Conservation (phyloP, 805 yeast genomes). For the Saccharomycopsis olivae region DNA sequence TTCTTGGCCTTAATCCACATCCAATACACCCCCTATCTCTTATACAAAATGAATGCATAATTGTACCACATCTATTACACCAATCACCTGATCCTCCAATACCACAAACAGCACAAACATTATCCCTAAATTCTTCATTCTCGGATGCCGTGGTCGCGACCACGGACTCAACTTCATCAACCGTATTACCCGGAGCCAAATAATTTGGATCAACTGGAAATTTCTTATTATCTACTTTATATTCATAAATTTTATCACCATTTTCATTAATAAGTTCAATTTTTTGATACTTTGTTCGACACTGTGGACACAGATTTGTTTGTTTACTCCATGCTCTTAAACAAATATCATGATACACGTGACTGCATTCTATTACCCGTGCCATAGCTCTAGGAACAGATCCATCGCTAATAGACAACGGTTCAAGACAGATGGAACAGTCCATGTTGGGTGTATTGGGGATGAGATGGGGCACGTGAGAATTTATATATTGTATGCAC, state of each 20-base stretch:
- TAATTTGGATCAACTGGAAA: constrained; percentile 12
- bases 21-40: too few relatives aligned
- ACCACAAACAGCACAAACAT: too few relatives aligned
- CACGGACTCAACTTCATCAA: too few relatives aligned
- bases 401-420: too few relatives aligned
- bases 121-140: constrained; percentile 21
- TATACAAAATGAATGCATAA: too few relatives aligned
- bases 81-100: too few relatives aligned
- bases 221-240: constrained; percentile 16
- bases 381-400: too few relatives aligned
- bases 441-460: constrained; percentile 6
- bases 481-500: too few relatives aligned
- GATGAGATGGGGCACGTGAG: background rate
- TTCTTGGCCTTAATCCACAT: too few relatives aligned
- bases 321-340: constrained; percentile 45
- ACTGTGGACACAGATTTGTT: constrained; percentile 53
- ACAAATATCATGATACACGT: constrained; percentile 47
- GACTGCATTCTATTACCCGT: constrained; percentile 33
- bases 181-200: constrained; percentile 16
- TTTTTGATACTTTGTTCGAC: constrained; percentile 36
- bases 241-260: constrained; percentile 17
- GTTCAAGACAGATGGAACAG: constrained; percentile 58
- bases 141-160: too few relatives aligned
- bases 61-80: too few relatives aligned
- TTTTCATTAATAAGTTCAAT: constrained; percentile 25